A percentile compares a stretch with the other conserved stretches of the same genome.
These are phyloP conservation scores for Cryphonectria naterciae DNA, from an alignment of 2,329 filamentous ascomycete species.

Conservation along the genomic window DNA sequence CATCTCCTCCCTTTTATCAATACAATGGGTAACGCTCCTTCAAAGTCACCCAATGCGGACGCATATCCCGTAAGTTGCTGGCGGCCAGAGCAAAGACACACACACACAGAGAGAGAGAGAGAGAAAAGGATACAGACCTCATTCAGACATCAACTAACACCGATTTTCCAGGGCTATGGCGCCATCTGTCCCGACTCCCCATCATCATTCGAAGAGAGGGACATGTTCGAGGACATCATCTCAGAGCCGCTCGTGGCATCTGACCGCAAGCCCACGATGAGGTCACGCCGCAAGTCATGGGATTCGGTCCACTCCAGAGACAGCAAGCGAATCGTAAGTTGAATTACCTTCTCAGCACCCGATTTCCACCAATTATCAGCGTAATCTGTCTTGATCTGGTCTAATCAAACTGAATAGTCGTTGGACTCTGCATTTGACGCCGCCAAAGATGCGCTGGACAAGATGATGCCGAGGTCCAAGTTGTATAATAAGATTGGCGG, in stretches of 20 bases:
- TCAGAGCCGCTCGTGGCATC: slow-evolving; percentile 8
- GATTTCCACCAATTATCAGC: too few relatives aligned
- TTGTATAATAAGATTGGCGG: slow-evolving; percentile 5
- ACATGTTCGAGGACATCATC: slow-evolving; percentile 8
- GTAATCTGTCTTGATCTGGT: background rate
- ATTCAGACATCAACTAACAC: background rate
- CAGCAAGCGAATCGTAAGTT: slow-evolving; percentile 10
- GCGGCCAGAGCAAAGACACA: background rate
- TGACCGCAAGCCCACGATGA: slow-evolving; percentile 3
- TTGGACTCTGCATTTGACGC: slow-evolving; percentile 5
- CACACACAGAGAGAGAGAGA: background rate
- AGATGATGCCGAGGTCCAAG: slow-evolving; percentile 10
- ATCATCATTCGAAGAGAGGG: slow-evolving; percentile 2
- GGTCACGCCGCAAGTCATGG: slow-evolving; percentile 11
- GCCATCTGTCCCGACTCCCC: slow-evolving; percentile 4
- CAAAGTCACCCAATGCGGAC: background rate
- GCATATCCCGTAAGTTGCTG: background rate
- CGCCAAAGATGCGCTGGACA: slow-evolving; percentile 7
- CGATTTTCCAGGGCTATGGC: background rate
- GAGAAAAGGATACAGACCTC: too few relatives aligned
- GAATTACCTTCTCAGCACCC: too few relatives aligned
- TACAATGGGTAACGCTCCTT: slow-evolving; percentile 9
- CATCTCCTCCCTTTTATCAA: background rate
- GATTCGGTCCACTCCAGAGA: slow-evolving; percentile 5
- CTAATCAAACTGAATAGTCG: background rate